These are phyloP conservation scores for Acacia confusa DNA, from an alignment of 306 rosid species.

Conservation along the genomic window DNA sequence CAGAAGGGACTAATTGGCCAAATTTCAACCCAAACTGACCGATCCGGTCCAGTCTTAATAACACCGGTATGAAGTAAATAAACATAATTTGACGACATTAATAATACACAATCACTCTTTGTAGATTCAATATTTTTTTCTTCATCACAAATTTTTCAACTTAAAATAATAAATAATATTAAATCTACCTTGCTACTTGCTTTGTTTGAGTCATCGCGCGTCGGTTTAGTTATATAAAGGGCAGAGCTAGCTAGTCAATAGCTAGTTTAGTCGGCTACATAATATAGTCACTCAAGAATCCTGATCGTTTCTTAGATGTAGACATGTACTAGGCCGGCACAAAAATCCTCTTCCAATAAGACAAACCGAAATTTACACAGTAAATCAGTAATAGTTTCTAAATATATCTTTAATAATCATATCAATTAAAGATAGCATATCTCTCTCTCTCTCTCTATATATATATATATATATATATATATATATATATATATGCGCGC, in stretches of 20 bases:
- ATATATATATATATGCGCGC: no score
- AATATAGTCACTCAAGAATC: background rate
- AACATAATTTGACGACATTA: background rate
- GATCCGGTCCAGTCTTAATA: no score
- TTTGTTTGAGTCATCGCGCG: conserved; percentile 2
- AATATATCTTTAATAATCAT: background rate
- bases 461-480: no score
- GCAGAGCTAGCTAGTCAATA: background rate
- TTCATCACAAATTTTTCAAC: background rate
- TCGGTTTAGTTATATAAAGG: background rate
- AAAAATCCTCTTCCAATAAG: conserved; percentile 20
- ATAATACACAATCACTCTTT: background rate
- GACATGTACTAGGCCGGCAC: conserved; percentile 15
- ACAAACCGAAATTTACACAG: conserved; percentile 10
- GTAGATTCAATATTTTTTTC: background rate
- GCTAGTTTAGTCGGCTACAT: background rate
- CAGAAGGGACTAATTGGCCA: no score
- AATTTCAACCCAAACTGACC: no score
- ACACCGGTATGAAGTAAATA: no score
- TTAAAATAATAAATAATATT: background rate
- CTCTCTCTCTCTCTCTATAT: no score
- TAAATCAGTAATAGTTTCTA: background rate
- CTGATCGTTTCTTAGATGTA: background rate
- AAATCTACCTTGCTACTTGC: background rate
- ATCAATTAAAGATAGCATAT: background rate